A percentile compares a stretch with the other conserved stretches of the same genome.
Conservation (phyloP, 768 basidiomycete species). For the Naganishia vaughanmartiniae region DNA sequence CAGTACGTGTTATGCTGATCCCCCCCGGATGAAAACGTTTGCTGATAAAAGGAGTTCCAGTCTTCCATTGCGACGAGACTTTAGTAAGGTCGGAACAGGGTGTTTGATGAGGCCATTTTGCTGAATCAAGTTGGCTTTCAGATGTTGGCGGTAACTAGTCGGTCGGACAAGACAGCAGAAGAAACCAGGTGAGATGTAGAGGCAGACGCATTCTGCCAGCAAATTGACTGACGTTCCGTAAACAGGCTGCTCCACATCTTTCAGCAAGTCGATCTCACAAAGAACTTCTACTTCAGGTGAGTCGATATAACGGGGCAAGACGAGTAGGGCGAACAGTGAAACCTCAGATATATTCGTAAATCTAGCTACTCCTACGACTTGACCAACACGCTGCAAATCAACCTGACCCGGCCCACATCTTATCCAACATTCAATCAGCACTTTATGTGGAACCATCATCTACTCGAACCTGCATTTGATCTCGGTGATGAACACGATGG, state of each 20-base stretch:
- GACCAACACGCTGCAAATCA: constrained; percentile 91
- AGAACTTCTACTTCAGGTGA: constrained; percentile 98
- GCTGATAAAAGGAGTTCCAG: no score
- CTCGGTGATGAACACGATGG: constrained; percentile 36
- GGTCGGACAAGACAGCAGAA: constrained; percentile 79
- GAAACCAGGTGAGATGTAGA: constrained; percentile 61
- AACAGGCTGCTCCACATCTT: constrained; percentile 77
- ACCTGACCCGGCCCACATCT: constrained; percentile 64
- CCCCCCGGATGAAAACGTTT: no score
- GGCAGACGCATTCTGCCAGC: background rate
- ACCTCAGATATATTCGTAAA: background rate
- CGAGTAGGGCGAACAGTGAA: no score
- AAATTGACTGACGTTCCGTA: background rate
- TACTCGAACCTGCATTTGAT: constrained; percentile 56
- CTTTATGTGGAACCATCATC: constrained; percentile 92
- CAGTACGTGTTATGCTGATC: constrained; percentile 43
- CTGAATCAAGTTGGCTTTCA: constrained; percentile 11
- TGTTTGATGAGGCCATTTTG: background rate
- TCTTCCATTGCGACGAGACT: constrained; percentile 92
- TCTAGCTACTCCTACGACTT: constrained; percentile 90
- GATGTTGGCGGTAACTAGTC: constrained; percentile 69
- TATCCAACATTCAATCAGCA: constrained; percentile 69
- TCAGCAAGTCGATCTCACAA: constrained; percentile 96
- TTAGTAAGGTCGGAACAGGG: constrained; percentile 60
- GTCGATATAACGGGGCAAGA: constrained; percentile 10